Evolutionary conservation across 331 rosid species (phyloP).

Genomic region (Pyrus hybrid): DNA sequence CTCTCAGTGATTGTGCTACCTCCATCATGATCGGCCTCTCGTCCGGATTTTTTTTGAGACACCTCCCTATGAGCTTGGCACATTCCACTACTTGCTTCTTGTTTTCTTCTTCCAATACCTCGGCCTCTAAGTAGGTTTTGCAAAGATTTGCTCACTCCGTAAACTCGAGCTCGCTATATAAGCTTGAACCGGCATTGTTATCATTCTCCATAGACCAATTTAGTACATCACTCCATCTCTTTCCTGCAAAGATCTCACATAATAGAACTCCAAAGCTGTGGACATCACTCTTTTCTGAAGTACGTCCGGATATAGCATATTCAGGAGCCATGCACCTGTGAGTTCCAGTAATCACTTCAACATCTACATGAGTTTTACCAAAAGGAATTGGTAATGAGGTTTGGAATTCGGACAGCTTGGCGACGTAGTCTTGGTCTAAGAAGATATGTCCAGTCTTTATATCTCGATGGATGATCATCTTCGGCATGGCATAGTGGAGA

Average conservation of each 20-base stretch:
- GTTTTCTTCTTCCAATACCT: neutral
- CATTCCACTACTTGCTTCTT: neutral
- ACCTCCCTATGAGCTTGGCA: neutral
- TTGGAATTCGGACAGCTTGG: neutral
- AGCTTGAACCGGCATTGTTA: neutral
- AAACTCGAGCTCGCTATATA: neutral
- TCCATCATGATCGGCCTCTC: slow-evolving; percentile 7
- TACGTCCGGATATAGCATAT: neutral
- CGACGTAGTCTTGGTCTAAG: neutral
- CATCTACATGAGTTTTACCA: slow-evolving; percentile 9
- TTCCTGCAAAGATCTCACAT: neutral
- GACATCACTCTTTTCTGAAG: slow-evolving; percentile 7
- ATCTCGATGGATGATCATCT: slow-evolving; percentile 3
- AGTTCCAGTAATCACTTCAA: neutral
- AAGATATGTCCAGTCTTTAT: neutral
- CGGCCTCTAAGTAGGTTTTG: neutral
- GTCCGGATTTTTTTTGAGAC: neutral
- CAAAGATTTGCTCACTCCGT: neutral
- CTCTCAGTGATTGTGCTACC: slow-evolving; percentile 2
- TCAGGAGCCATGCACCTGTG: neutral
- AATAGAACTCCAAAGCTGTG: neutral
- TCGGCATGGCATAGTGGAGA: slow-evolving; percentile 8
- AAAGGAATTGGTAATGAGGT: neutral
- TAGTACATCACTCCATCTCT: neutral
- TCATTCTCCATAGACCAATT: neutral